phyloP scores from a whole-genome alignment of 805 yeast genomes.

The Candida sanyiensis region DNA sequence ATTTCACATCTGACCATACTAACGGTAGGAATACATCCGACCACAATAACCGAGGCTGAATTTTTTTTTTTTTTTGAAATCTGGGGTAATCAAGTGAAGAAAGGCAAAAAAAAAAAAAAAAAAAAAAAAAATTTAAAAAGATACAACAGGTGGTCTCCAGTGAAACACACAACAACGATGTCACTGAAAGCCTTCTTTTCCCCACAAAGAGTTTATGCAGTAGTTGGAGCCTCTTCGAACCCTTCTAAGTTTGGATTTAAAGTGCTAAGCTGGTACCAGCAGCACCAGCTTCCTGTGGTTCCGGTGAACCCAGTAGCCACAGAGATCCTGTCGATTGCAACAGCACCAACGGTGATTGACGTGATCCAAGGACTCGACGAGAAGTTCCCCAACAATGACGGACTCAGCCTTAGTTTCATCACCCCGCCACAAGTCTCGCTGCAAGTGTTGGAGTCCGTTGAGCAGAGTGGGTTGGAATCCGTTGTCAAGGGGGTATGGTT shows the following conservation, averaged over 20 bases:
- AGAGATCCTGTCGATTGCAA: slow-evolving; percentile 40
- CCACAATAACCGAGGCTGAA: too few relatives aligned
- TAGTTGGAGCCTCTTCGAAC: slow-evolving; percentile 67
- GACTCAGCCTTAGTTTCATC: slow-evolving; percentile 57
- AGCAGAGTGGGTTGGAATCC: slow-evolving; percentile 18
- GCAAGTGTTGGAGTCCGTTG: slow-evolving; percentile 36
- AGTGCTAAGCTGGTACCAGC: slow-evolving; percentile 62
- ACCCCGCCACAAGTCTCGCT: slow-evolving; percentile 68
- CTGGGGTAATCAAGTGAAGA: too few relatives aligned
- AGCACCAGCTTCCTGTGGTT: slow-evolving; percentile 49
- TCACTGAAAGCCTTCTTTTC: slow-evolving; percentile 44
- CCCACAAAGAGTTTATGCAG: slow-evolving; percentile 49
- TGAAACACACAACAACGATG: too few relatives aligned
- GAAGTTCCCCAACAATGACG: slow-evolving; percentile 31
- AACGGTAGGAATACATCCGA: too few relatives aligned
- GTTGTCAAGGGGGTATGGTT: slow-evolving; percentile 64
- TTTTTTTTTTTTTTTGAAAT: too few relatives aligned
- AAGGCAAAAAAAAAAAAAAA: too few relatives aligned
- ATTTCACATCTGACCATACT: too few relatives aligned
- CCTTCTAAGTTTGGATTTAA: slow-evolving; percentile 64
- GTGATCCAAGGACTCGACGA: slow-evolving; percentile 23
- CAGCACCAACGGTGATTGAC: slow-evolving; percentile 30
- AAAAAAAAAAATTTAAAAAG: too few relatives aligned
- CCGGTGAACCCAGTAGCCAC: slow-evolving; percentile 59
- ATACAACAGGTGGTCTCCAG: too few relatives aligned